A percentile compares a stretch with the other conserved stretches of the same genome.
These are phyloP conservation scores for Chlamydomonas urium DNA, from an alignment of 139 green algal genomes.

Conservation along the genomic window DNA sequence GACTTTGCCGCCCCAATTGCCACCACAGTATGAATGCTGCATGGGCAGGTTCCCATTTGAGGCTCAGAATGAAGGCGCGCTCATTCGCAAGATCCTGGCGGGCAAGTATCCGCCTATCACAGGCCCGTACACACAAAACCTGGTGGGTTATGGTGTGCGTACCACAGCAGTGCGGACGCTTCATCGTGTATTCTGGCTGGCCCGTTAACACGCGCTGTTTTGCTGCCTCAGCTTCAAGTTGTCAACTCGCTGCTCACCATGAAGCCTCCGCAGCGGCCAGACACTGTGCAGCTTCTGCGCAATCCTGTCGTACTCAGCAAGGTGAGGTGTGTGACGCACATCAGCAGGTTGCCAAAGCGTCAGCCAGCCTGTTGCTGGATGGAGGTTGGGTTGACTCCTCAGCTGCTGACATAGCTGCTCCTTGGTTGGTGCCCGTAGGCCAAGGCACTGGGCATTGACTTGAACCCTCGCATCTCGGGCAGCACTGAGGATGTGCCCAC, in stretches of 20 bases:
- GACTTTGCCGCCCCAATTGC: too few relatives aligned
- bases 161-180: too few relatives aligned
- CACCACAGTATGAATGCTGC: conserved; percentile 68
- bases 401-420: not conserved
- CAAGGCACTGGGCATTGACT: conserved; percentile 33
- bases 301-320: conserved; percentile 27
- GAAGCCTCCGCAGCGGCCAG: conserved; percentile 26
- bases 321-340: too few relatives aligned
- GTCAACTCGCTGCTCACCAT: conserved; percentile 29
- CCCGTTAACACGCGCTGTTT: not conserved
- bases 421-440: conserved; percentile 12
- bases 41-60: conserved; percentile 65
- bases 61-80: conserved; percentile 62
- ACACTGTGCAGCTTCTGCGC: conserved; percentile 24
- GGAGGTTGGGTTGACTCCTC: too few relatives aligned
- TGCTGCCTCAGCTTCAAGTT: conserved; percentile 1
- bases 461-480: conserved; percentile 18
- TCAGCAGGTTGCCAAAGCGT: too few relatives aligned
- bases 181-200: not conserved
- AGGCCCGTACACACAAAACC: conserved; percentile 40
- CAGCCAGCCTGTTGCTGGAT: too few relatives aligned
- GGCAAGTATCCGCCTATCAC: conserved; percentile 49
- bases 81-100: conserved; percentile 70
- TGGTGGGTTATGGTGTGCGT: conserved; percentile 1
- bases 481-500: conserved; percentile 23